These are phyloP conservation scores for Rickenella mellea DNA, from an alignment of 768 basidiomycete genomes.

Conservation along the genomic window DNA sequence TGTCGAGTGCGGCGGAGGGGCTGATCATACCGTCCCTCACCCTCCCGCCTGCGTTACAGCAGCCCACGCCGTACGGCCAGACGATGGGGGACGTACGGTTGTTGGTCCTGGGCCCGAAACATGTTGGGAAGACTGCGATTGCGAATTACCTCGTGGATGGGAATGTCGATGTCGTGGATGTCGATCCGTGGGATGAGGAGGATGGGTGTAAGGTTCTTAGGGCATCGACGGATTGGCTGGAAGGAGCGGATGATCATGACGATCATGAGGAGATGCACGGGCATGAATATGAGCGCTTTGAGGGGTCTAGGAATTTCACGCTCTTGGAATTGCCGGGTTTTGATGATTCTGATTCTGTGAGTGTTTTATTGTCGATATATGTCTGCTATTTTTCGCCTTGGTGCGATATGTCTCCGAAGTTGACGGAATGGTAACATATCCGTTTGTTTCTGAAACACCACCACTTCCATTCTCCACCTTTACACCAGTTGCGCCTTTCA, in stretches of 20 bases:
- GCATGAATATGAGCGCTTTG: conserved; percentile 57
- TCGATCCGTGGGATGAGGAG: conserved; percentile 42
- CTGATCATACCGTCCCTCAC: conserved; percentile 64
- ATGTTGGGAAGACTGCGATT: conserved; percentile 23
- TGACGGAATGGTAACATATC: background rate
- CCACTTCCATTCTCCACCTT: too few relatives aligned
- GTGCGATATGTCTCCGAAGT: background rate
- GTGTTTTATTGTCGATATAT: conserved; percentile 26
- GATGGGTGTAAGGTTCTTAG: conserved; percentile 32
- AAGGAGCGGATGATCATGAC: conserved; percentile 50
- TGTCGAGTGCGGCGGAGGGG: conserved; percentile 39
- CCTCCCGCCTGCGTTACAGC: conserved; percentile 50
- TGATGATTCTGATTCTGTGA: conserved; percentile 20
- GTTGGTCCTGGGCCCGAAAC: conserved; percentile 37
- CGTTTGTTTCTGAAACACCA: background rate
- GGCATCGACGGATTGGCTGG: conserved; percentile 67
- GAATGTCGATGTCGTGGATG: conserved; percentile 57
- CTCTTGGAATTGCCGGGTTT: conserved; percentile 40
- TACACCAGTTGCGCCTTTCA: too few relatives aligned
- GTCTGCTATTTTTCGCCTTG: conserved; percentile 14
- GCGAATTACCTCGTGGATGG: conserved; percentile 47
- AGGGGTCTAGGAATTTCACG: conserved; percentile 57
- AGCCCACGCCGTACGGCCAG: conserved; percentile 60
- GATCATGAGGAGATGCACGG: too few relatives aligned
- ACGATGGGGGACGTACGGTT: conserved; percentile 54